phyloP scores from a whole-genome alignment of 306 rosid species.

The Lathyrus oleraceus region DNA sequence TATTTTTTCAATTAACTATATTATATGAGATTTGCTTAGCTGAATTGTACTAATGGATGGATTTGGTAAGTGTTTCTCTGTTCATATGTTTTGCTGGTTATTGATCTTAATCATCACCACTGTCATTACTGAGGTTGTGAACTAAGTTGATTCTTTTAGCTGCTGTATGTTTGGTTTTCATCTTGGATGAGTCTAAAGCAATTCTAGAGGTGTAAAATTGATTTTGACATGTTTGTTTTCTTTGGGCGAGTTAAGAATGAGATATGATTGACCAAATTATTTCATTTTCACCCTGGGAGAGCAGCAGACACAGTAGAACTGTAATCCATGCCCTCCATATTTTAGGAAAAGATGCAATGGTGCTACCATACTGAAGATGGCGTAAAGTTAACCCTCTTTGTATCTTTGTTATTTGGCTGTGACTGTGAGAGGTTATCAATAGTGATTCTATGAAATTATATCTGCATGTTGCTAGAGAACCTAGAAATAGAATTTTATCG shows the following conservation, averaged over 20 bases:
- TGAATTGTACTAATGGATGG: background rate
- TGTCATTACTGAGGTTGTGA: background rate
- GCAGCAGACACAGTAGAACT: background rate
- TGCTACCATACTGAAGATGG: background rate
- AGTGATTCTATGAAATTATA: background rate
- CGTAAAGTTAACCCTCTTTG: background rate
- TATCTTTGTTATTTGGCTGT: background rate
- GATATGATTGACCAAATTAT: background rate
- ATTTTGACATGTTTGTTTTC: too few species aligned
- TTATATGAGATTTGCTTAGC: background rate
- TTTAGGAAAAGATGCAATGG: background rate
- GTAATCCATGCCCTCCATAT: background rate
- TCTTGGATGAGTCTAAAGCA: too few species aligned
- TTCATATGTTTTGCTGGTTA: background rate
- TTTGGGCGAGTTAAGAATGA: background rate
- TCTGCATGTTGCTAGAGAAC: background rate
- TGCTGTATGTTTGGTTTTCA: too few species aligned
- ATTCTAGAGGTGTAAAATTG: too few species aligned
- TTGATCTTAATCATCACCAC: background rate
- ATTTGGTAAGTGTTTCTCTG: background rate
- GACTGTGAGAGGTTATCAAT: background rate
- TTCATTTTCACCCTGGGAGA: background rate
- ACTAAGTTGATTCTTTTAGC: background rate
- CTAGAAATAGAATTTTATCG: background rate
- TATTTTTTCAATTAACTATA: background rate